Evolutionary conservation across 495 filamentous ascomycete genomes (phyloP), one percentile per base, ranked within the genome.

Genomic region (Jackrogersella multiformis): DNA sequence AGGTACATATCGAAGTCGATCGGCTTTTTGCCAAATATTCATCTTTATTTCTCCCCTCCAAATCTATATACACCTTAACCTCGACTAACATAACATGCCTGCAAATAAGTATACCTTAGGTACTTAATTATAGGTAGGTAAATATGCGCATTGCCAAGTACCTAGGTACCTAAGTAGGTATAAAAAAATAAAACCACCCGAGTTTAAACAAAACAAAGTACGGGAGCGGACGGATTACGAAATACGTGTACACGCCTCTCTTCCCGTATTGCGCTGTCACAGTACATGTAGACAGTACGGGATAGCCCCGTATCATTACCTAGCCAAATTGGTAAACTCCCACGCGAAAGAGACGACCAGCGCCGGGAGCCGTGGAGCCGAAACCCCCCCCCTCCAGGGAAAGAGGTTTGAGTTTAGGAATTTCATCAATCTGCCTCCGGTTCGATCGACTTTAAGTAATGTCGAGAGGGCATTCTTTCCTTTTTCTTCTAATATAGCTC

Each of bases 331-430:
- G 48, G 51, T 65, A 56, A 64, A 70, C 59, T 70, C 45, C 67
- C 67, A 70, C 67, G 67, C 67, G 67, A 70, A 55, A 65, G 56
- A 57, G 67, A 70, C 67, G 57, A 65, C 67, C 61, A 70, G 36
- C 67, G 61, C 67, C 67, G 67, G 67, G 61, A 70, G 67, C 67
- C 67, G 67, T 70, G 56, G 61, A 70, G 67, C 67, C 67, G 67
- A 70, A 61, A 51, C 55, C 60, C 60, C 66, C 56, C 39, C 21
- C 26, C n/a, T n/a, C n/a, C n/a, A n/a, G 41, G 30, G 32, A n/a
- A 53, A 58, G 30, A 58, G 48, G 38, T 58, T 64, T 60, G 49
- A 52, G 67, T 65, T 57, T 65, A 52, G 39, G 67, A 46, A 61
- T 56, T 38, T 70, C 60, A 49, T 51, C 52, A 70, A 56, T 48